Evolutionary conservation across 345 rosid species (phyloP).

Genomic region (Murraya paniculata): DNA sequence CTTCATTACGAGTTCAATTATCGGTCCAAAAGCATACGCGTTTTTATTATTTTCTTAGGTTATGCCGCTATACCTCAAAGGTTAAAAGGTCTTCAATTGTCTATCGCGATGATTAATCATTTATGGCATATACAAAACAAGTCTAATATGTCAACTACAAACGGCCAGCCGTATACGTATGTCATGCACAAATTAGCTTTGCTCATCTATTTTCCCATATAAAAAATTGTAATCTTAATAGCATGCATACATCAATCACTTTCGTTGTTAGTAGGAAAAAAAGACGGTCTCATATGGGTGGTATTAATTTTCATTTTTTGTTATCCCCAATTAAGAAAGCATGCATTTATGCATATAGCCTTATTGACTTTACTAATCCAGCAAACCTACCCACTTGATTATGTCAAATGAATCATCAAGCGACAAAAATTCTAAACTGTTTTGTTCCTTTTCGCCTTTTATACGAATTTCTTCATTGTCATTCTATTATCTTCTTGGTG

Average conservation of each 20-base stretch:
- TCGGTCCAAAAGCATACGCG: not conserved
- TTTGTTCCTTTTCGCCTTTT: not conserved
- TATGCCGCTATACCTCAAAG: too few species aligned
- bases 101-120: not conserved
- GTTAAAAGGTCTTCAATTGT: too few species aligned
- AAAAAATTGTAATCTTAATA: not conserved
- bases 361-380: not conserved
- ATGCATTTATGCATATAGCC: not conserved
- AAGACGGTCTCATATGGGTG: not conserved
- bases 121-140: not conserved
- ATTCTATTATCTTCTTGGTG: not conserved
- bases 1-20: not conserved
- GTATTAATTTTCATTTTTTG: not conserved
- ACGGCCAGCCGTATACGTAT: not conserved
- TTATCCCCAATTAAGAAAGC: not conserved
- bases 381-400: not conserved
- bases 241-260: constrained; percentile 4
- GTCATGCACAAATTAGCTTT: not conserved
- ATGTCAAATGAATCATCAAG: not conserved
- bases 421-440: not conserved
- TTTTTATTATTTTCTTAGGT: not conserved
- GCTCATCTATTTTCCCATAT: not conserved
- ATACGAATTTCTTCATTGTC: not conserved
- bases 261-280: not conserved
- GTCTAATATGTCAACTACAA: constrained; percentile 8